Conservation (phyloP, 768 basidiomycete species). For the Mycena galopus region DNA sequence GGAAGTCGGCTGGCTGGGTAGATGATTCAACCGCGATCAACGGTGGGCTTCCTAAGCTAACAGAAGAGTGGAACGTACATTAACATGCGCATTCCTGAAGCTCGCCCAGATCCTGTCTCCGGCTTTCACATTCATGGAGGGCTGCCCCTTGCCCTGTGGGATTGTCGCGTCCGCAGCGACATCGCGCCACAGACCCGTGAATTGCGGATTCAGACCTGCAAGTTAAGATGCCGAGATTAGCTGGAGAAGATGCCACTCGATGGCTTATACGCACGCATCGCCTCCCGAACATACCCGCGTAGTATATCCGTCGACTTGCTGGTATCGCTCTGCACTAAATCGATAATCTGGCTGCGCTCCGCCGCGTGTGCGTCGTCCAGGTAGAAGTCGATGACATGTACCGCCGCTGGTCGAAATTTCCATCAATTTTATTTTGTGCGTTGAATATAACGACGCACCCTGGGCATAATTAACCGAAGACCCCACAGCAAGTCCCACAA, state of each 20-base stretch:
- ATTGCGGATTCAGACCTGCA: constrained; percentile 55
- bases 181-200: constrained; percentile 56
- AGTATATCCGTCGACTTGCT: constrained; percentile 51
- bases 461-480: constrained; percentile 63
- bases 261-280: constrained; percentile 52
- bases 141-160: constrained; percentile 42
- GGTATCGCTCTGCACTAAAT: constrained; percentile 50
- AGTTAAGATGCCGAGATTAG: too few relatives aligned
- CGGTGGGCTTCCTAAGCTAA: too few relatives aligned
- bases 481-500: constrained; percentile 62
- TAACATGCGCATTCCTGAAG: constrained; percentile 51
- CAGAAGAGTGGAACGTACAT: constrained; percentile 33
- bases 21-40: too few relatives aligned
- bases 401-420: too few relatives aligned
- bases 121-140: constrained; percentile 44
- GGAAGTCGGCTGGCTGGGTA: constrained; percentile 36
- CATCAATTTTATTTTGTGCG: too few relatives aligned
- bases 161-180: constrained; percentile 41
- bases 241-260: too few relatives aligned
- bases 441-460: constrained; percentile 38
- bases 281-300: constrained; percentile 65
- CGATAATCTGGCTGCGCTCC: constrained; percentile 55
- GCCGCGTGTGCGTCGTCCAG: constrained; percentile 55
- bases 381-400: constrained; percentile 67
- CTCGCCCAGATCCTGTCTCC: constrained; percentile 50